Base-by-base conservation (phyloP, 495 filamentous ascomycete species). In the Aspergillus kassunensis region DNA sequence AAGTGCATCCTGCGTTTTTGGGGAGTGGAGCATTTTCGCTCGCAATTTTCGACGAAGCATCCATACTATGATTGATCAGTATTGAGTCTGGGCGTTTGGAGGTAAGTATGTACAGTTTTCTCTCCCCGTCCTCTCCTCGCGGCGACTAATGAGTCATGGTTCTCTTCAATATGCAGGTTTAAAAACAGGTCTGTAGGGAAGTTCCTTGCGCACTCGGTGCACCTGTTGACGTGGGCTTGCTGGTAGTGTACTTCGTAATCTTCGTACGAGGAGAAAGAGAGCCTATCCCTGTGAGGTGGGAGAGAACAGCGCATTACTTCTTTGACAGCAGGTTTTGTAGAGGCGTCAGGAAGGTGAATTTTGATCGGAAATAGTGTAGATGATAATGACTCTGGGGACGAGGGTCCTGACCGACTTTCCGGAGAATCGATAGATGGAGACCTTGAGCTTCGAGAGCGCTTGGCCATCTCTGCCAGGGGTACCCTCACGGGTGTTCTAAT, bases 21-120 rank as follows among this genome's bases (percentile, higher is more conserved):
- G 4, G 88, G 84, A 7, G 85, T 90, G 23, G 80, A 84, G 70
- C 91, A 97, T 68, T 91, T 84, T 51, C 85, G 76, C 40, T 96
- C 91, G 61, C 93, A 98, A 39, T 77, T 82, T 60, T 95, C 87
- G 13, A 96, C 85, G 62, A 97, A 93, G 65, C 93, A 98, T 2
- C 76, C 80, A 64, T 89, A 97, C 87, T 95, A 30, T 8, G 25
- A 23, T 21, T 19, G 30, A 35, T 30, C 24, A 39, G 19, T 25
- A 24, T 16, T 9, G 27, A 15, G 12, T 15, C 27, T 20, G 9
- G 11, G 21, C 13, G n/a, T n/a, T 6, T 18, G 18, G 7, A 23
- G 8, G 10, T 16, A 27, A 11, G 3, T 33, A 33, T 33, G 43
- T 75, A 95, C 90, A 2, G 86, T 96, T 55, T 90, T 92, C 64